Conservation (phyloP, 305 asterid genomes). For the Andrographis paniculata region DNA sequence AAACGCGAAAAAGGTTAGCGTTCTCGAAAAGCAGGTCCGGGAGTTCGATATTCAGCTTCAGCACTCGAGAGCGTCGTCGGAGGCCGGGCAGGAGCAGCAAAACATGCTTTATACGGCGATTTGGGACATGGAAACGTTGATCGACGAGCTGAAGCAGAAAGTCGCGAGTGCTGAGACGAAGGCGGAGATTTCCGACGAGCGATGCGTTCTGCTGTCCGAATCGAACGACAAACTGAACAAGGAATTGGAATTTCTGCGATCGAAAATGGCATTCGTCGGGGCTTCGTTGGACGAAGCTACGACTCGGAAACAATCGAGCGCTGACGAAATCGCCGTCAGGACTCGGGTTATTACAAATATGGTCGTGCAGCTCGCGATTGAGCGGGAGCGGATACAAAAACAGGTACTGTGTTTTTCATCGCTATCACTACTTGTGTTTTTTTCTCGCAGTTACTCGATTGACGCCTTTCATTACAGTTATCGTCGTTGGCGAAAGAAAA, state of each 20-base stretch:
- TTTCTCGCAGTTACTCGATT: too few species aligned
- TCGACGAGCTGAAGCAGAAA: constrained; percentile 81
- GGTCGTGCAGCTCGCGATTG: not conserved
- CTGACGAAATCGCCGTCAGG: not conserved
- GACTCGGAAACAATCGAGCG: not conserved
- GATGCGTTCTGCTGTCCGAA: constrained; percentile 14
- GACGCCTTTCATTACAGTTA: not conserved
- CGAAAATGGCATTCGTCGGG: not conserved
- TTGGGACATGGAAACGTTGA: constrained; percentile 93
- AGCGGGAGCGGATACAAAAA: not conserved
- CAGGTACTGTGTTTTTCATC: not conserved
- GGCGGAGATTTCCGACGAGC: constrained; percentile 55
- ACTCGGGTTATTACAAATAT: not conserved
- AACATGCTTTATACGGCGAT: constrained; percentile 75
- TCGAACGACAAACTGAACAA: not conserved
- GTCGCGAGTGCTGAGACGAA: constrained; percentile 52
- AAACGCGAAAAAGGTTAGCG: constrained; percentile 42
- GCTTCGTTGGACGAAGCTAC: not conserved
- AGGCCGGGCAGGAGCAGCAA: constrained; percentile 83
- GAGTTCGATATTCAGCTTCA: constrained; percentile 62
- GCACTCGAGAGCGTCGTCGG: constrained; percentile 63
- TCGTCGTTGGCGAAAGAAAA: not conserved
- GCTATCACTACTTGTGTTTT: not conserved
- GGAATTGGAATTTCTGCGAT: not conserved
- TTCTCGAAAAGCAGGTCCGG: constrained; percentile 59